Conservation (phyloP, 108 stramenopile genomes). For the Epipyxis sp. region DNA sequence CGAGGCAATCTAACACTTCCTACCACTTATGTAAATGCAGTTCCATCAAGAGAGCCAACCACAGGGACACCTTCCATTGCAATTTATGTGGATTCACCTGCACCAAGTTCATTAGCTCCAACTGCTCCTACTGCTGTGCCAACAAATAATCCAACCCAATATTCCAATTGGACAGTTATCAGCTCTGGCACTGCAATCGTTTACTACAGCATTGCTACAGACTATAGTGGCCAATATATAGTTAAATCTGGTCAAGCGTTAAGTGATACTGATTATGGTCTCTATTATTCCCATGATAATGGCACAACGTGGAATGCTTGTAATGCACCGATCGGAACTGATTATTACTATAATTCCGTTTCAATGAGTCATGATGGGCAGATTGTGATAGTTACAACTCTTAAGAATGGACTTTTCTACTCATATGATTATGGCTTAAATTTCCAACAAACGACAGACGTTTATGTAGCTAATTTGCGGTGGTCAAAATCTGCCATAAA, state of each 20-base stretch:
- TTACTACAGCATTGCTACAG: not conserved
- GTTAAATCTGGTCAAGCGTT: too few species aligned
- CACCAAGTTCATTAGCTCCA: too few species aligned
- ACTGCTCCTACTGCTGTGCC: too few species aligned
- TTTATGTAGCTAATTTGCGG: too few species aligned
- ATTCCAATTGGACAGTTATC: not conserved
- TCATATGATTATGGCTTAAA: not conserved
- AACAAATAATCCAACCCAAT: too few species aligned
- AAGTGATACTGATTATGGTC: not conserved
- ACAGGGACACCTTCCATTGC: too few species aligned
- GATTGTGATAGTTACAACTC: not conserved
- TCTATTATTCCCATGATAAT: not conserved
- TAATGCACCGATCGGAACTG: not conserved
- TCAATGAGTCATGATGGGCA: not conserved
- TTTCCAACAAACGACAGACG: not conserved
- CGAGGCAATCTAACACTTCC: too few species aligned
- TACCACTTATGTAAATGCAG: too few species aligned
- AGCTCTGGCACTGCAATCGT: not conserved
- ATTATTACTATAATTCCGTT: not conserved
- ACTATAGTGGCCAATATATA: not conserved
- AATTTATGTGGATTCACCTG: too few species aligned
- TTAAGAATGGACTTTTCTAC: not conserved
- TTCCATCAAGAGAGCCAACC: too few species aligned
- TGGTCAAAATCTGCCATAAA: too few species aligned
- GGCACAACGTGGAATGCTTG: not conserved